These are phyloP conservation scores for Penicillium coprophilum DNA, from an alignment of 495 filamentous ascomycete species.

Conservation along the genomic window DNA sequence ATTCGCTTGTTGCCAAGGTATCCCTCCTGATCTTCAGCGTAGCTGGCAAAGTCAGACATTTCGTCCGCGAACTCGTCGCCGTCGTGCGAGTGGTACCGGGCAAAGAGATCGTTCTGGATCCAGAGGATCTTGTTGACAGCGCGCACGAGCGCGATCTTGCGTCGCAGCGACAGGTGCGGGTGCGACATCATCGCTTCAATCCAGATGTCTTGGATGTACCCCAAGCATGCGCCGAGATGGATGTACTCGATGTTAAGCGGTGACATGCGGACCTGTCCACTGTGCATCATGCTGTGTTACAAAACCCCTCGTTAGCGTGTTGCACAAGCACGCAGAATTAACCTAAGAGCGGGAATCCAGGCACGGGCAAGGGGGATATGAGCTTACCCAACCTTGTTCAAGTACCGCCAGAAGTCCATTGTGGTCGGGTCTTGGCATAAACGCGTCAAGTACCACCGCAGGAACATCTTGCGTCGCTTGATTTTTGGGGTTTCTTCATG, in stretches of 20 bases:
- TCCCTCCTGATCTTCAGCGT: conserved; percentile 58
- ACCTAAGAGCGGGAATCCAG: not conserved
- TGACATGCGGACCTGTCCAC: conserved; percentile 60
- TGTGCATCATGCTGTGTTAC: conserved; percentile 62
- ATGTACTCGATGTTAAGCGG: conserved; percentile 74
- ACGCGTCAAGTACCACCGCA: conserved; percentile 67
- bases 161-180: conserved; percentile 57
- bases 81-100: conserved; percentile 70
- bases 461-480: conserved; percentile 71
- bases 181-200: conserved; percentile 71
- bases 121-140: conserved; percentile 63
- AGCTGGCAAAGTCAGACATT: conserved; percentile 44
- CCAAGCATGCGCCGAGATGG: conserved; percentile 66
- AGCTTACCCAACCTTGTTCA: conserved; percentile 69
- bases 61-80: conserved; percentile 68
- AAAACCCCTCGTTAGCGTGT: conserved; percentile 1
- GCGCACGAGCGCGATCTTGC: conserved; percentile 66
- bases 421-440: conserved; percentile 68
- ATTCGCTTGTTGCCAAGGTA: conserved; percentile 55
- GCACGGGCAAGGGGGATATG: not conserved
- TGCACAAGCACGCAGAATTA: not conserved
- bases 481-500: conserved; percentile 69
- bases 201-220: conserved; percentile 72
- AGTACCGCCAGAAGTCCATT: conserved; percentile 75
- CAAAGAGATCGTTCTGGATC: conserved; percentile 80